Base-by-base conservation (phyloP, 2,329 filamentous ascomycete genomes). In the Emericellopsis atlantica region DNA sequence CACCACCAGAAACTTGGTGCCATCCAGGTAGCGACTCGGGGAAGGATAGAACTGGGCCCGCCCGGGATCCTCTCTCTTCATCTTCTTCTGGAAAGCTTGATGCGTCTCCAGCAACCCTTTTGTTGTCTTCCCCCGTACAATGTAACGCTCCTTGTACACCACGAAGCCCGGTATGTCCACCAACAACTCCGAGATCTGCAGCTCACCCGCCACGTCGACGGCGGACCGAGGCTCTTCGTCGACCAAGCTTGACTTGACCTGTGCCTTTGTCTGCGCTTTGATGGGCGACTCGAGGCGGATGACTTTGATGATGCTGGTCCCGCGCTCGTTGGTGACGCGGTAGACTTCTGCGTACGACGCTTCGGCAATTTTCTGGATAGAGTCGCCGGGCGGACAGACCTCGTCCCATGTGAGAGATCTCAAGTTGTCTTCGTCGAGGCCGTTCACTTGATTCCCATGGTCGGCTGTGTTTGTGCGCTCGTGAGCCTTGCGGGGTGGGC, bases 291-390 rank as follows among this genome's bases (percentile, higher is more conserved):
- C 56, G 9, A 81, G 64, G 2, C 76, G 69, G 43, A 81, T 76
- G 16, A 74, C 70, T 48, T 81, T 81, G 57, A 81, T 74, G 50
- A 81, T 79, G 53, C 74, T 79, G 22, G 71, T 76, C 8, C 75
- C 76, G 14, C 67, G 62, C 36, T 66, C 61, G 50, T 78, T 80
- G 37, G 64, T 72, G 47, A 81, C 66, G 9, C 75, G 73, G 49
- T 80, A 81, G 9, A 81, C 75, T 52, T 81, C 77, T 6, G 77
- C 76, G 48, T 74, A 81, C 2, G 77, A 81, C 5, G 77, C 76
- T 52, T 81, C 77, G 9, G 77, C 76, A 39, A 81, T 81, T 56
- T 81, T 81, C 35, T 67, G 64, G 38, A 81, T 74, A 31, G 57
- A 55, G 49, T 73, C 69, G 14, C 64, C 66, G 0, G 63, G 57